Evolutionary conservation across 2,329 filamentous ascomycete genomes (phyloP), one percentile per base, ranked within the genome.

Genomic region (Cladophialophora bantiana): DNA sequence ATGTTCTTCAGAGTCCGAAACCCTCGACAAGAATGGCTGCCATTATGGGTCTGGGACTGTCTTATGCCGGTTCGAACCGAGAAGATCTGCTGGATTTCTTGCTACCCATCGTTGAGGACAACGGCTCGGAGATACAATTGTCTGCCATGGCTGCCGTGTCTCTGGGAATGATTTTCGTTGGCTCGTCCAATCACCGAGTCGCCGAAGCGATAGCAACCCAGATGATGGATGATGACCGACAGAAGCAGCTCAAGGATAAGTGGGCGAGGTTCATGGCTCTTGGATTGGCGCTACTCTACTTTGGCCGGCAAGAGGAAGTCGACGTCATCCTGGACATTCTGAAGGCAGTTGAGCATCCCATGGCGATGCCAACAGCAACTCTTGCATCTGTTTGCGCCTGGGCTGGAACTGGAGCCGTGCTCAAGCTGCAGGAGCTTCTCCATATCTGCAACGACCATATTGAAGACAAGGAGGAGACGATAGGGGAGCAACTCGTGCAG

Each of bases 391-490:
- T 98, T 64, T 99, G 96, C 76, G 95, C 95, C 3, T 99, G 94
- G 93, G 95, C 95, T 58, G 95, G 95, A 65, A 99, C 96, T 54
- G 95, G 96, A 70, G 94, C 95, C 7, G 95, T 99, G 65, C 83
- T 99, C 73, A 99, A 99, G 85, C 89, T 99, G 63, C 95, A 99
- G 79, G 94, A 98, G 79, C 87, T 99, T 68, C 88, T 99, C 53
- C 95, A 98, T 79, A 94, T 98, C 75, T 99, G 95, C 84, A 98
- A 97, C 75, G 94, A 98, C 80, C 93, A 97, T 75, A 90, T 97
- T 71, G 95, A 98, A 74, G 94, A 97, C 71, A 90, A 91, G 62
- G 93, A 96, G 48, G 93, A 96, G 72, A 96, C 96, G 85, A 95
- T 95, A 83, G 93, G 93, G 32, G 94, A 98, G 72, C 94, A 98